Evolutionary conservation across 805 yeast genomes (phyloP), one percentile per base, ranked within the genome.

Genomic region (Starmerella scarabaei): DNA sequence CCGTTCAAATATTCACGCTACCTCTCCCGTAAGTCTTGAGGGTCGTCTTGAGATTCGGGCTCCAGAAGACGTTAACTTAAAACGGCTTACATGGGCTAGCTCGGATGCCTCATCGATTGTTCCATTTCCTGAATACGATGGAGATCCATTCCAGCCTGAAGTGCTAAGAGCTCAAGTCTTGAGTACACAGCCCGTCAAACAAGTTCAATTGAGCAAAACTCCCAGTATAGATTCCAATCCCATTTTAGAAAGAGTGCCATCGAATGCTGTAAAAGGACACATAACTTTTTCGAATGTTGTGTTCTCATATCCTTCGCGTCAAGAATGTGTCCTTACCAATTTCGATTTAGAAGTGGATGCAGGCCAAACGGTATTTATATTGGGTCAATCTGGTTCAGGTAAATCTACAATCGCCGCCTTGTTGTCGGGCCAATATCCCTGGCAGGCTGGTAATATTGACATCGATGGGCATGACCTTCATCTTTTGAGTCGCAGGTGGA

Each of bases 361-460:
- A 0, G 66, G 70, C 1, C 48, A 60, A 24, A 53, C 71, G 5
- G 73, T 77, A 1, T 88, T 73, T 51, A 59, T 91, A 3, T 71
- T 91, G 31, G 99, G 99, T 1, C 67, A 69, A 44, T 85, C 96
- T 0, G 99, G 99, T 0, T 77, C 86, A 0, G 98, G 98, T 0
- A 91, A 91, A 57, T 88, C 97, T 0, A 80, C 97, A 0, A 45
- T 91, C 2, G 71, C 79, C 0, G 69, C 69, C 28, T 56, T 91
- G 2, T 50, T 91, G 1, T 55, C 80, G 40, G 70, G 70, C 21
- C 67, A 82, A 19, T 84, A 86, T 51, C 45, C 56, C 0, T 60
- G 66, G 0, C 48, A 58, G 4, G 41, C 55, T 0, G 98, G 98
- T 0, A 41, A 52, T 1, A 69, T 91, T 1, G 54, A 54, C 2